Evolutionary conservation across 805 yeast genomes (phyloP).

Genomic region (Saccharomyces eubayanus): DNA sequence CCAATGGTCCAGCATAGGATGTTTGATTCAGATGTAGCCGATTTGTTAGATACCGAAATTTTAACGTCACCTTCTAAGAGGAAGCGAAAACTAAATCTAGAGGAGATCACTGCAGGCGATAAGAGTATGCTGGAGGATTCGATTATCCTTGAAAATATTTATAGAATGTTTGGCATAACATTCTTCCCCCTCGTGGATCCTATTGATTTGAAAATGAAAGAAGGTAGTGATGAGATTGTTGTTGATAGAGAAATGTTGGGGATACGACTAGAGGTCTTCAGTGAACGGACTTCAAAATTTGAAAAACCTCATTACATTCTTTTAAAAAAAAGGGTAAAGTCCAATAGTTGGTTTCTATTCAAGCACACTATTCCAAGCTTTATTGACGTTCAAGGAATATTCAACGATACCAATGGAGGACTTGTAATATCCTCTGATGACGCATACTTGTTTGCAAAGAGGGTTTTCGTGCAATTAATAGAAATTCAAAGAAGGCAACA

Average conservation of each 20-base stretch:
- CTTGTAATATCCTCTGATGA: slow-evolving; percentile 10
- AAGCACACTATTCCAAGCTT: slow-evolving; percentile 34
- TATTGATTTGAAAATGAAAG: slow-evolving; percentile 15
- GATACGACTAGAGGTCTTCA: slow-evolving; percentile 34
- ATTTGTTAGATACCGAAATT: slow-evolving; percentile 17
- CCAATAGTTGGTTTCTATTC: slow-evolving; percentile 28
- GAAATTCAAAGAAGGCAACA: slow-evolving; percentile 9
- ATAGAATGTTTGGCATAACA: slow-evolving; percentile 35
- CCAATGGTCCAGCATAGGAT: slow-evolving; percentile 17
- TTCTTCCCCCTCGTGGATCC: slow-evolving; percentile 35
- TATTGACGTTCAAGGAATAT: slow-evolving; percentile 14
- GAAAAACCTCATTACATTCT: slow-evolving; percentile 33
- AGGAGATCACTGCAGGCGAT: neutral
- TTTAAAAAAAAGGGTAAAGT: slow-evolving; percentile 24
- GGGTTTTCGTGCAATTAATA: slow-evolving; percentile 17
- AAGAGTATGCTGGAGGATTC: slow-evolving; percentile 4
- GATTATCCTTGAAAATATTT: slow-evolving; percentile 29
- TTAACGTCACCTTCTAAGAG: slow-evolving; percentile 28
- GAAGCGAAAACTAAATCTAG: slow-evolving; percentile 2
- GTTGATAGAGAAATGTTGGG: slow-evolving; percentile 27
- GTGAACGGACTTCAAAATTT: slow-evolving; percentile 20
- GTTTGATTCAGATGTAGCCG: slow-evolving; percentile 22
- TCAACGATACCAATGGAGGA: slow-evolving; percentile 13
- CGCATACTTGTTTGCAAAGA: slow-evolving; percentile 23
- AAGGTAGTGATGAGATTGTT: slow-evolving; percentile 8